Conservation (phyloP, 192 early-diverging fungal species). For the Backusella parvicylindrica region DNA sequence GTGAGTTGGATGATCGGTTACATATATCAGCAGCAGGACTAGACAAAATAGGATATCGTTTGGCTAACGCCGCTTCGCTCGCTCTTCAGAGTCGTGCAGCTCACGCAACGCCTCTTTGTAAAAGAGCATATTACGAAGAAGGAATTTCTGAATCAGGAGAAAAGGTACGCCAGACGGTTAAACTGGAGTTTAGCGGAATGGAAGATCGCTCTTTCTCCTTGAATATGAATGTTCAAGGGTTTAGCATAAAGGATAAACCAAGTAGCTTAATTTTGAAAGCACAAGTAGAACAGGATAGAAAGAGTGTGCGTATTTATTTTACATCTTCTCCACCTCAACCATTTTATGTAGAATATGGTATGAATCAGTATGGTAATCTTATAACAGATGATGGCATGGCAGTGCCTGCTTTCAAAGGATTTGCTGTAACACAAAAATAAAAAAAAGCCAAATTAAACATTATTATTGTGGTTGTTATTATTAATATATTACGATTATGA, state of each 20-base stretch:
- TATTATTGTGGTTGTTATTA: too few relatives aligned
- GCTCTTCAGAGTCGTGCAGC: not conserved
- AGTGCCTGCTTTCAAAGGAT: constrained; percentile 1
- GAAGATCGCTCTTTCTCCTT: not conserved
- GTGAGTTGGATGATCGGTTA: constrained; percentile 22
- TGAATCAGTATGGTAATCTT: constrained; percentile 8
- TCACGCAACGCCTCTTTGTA: not conserved
- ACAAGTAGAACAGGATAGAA: not conserved
- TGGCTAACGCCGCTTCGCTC: constrained; percentile 2
- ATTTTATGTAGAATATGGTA: constrained; percentile 5
- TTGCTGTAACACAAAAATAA: not conserved
- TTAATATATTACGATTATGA: not conserved
- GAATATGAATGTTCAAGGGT: not conserved
- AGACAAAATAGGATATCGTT: constrained; percentile 3
- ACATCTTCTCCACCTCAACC: not conserved
- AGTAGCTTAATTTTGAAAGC: not conserved
- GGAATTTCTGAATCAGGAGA: too few relatives aligned
- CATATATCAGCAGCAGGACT: constrained; percentile 21
- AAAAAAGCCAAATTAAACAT: too few relatives aligned
- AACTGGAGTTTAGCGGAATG: not conserved
- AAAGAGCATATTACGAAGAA: not conserved
- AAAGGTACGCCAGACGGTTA: not conserved
- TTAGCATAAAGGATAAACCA: not conserved
- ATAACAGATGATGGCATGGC: constrained; percentile 10
- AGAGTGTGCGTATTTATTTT: not conserved